Base-by-base conservation (phyloP, 139 green algal genomes). In the Tetraselmis chui region DNA sequence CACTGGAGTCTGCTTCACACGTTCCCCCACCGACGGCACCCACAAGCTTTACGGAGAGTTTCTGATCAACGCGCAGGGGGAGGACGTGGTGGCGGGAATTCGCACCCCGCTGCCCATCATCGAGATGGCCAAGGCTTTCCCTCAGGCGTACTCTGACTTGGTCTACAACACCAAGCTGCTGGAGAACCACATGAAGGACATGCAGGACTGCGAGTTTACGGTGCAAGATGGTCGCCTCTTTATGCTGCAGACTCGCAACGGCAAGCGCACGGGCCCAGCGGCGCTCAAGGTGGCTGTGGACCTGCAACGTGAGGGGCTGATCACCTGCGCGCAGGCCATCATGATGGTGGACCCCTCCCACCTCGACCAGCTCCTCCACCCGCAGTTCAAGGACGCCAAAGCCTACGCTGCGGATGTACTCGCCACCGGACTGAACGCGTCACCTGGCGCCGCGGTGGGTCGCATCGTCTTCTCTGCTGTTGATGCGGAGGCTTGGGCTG, bases 131-230 rank as follows among this genome's bases (percentile, higher is more conserved):
- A 83, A 90, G 30, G 81, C 86, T n/a, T 93, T 97, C 77, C 92
- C 93, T 25, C 59, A 86, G 59, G 92, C 94, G 23, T 95, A 97
- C 85, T 79, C 86, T 25, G 88, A 96, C 80, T 91, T 98, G 75
- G 75, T 92, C 45, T 74, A 85, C 26, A 96, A 93, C 83, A 93
- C 87, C 74, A 76, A 83, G 59, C 83, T 91, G 31, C 87, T 97
- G 78, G 94, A 97, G 90, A 82, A 83, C 31, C 90, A 97, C 84
- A 95, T 95, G 85, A 87, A 91, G 74, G 93, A 97, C 86, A 97
- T 97, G 94, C 91, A 91, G 87, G 94, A 97, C 82, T 92, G 91
- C 28, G 94, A 97, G 89, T 97, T 98, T 87, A 98, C 94, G 0
- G 89, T 98, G 27, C 90, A 98, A 84, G 91, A 97, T 67, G 92